phyloP scores from a whole-genome alignment of 257 asterid genomes.

The Salvia splendens region DNA sequence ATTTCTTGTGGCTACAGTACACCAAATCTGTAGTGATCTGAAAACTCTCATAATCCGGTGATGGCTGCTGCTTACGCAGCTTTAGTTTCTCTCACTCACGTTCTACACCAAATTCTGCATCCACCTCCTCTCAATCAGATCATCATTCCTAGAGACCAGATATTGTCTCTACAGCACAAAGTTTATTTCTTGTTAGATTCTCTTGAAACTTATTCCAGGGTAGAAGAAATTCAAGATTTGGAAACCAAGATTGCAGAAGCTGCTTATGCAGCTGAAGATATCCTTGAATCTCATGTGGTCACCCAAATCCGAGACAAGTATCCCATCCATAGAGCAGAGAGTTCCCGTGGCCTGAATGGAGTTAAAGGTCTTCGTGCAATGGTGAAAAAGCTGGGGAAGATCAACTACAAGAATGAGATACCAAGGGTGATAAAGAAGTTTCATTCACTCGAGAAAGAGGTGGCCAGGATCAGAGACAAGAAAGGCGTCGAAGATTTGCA shows the following conservation, averaged over 20 bases:
- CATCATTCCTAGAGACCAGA: neutral
- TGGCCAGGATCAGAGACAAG: slow-evolving; percentile 4
- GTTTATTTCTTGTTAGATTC: slow-evolving; percentile 17
- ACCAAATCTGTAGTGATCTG: neutral
- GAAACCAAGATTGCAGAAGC: slow-evolving; percentile 23
- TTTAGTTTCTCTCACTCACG: slow-evolving; percentile 34
- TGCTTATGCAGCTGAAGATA: slow-evolving; percentile 35
- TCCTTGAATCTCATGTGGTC: slow-evolving; percentile 24
- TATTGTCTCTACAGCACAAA: slow-evolving; percentile 12
- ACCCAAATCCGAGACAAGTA: neutral
- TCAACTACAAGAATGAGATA: neutral
- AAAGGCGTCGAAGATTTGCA: slow-evolving; percentile 5
- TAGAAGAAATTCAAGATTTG: slow-evolving; percentile 7
- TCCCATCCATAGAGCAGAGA: slow-evolving; percentile 1
- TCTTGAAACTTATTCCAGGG: slow-evolving; percentile 22
- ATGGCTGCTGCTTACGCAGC: slow-evolving; percentile 36
- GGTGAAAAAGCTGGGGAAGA: slow-evolving; percentile 20
- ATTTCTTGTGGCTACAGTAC: no score
- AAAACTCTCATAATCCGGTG: neutral
- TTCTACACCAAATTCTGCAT: slow-evolving; percentile 27
- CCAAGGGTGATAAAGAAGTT: slow-evolving; percentile 6
- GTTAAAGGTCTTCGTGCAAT: slow-evolving; percentile 19
- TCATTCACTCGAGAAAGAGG: slow-evolving; percentile 17
- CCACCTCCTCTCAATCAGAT: slow-evolving; percentile 4
- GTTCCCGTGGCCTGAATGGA: neutral